phyloP scores from a whole-genome alignment of 2,329 filamentous ascomycete species.

The Ophiostoma perfectum region DNA sequence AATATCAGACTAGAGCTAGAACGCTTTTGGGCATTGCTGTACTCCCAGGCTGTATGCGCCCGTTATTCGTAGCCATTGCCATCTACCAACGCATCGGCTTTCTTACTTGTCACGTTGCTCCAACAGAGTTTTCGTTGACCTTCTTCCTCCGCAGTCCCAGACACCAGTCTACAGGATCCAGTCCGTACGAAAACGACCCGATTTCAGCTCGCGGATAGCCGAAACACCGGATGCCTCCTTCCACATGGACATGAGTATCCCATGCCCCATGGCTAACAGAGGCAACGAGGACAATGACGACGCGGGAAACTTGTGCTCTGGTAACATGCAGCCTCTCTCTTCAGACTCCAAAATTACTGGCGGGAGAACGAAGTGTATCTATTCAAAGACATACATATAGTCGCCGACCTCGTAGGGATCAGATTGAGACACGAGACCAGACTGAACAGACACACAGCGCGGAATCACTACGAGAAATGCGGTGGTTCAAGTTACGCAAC shows the following conservation, averaged over 20 bases:
- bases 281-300: too few species aligned
- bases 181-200: background rate
- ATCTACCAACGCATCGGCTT: background rate
- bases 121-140: too few species aligned
- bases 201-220: background rate
- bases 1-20: too few species aligned
- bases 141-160: too few species aligned
- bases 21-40: too few species aligned
- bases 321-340: background rate
- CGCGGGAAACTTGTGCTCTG: too few species aligned
- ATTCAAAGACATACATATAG: background rate
- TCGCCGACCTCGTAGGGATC: background rate
- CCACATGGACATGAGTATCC: too few species aligned
- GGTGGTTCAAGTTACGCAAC: background rate
- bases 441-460: background rate
- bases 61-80: background rate
- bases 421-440: background rate
- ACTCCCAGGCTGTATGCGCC: too few species aligned
- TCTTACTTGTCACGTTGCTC: too few species aligned
- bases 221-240: too few species aligned
- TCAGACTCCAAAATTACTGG: background rate
- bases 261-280: too few species aligned
- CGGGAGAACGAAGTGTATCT: background rate
- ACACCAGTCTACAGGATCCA: background rate
- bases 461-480: background rate